A percentile compares a stretch with the other conserved stretches of the same genome.
Evolutionary conservation across 1,284 basidiomycete genomes (phyloP).

Genomic region (Heliocybe sulcata): DNA sequence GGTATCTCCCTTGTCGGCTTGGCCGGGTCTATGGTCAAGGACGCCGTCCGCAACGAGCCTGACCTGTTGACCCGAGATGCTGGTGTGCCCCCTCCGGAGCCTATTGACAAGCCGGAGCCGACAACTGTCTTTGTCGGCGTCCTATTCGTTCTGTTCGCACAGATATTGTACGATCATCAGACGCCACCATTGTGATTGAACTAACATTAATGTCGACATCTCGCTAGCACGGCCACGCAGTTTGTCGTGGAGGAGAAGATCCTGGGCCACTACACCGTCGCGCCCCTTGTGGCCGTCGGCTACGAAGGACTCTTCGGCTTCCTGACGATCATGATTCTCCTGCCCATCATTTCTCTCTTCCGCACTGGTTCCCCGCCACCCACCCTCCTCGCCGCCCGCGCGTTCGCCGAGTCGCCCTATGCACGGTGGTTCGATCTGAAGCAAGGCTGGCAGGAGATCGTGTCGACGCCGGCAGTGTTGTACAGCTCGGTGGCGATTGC

Average conservation of each 20-base stretch:
- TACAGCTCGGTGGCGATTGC: constrained; percentile 77
- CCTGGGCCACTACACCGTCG: constrained; percentile 80
- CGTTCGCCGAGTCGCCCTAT: constrained; percentile 60
- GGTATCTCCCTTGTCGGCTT: constrained; percentile 92
- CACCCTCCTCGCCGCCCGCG: constrained; percentile 36
- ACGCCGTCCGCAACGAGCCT: constrained; percentile 44
- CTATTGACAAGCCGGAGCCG: constrained; percentile 48
- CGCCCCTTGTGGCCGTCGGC: constrained; percentile 92
- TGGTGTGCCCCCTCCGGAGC: constrained; percentile 23
- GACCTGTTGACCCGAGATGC: neutral
- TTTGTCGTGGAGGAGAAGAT: constrained; percentile 97
- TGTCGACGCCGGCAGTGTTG: constrained; percentile 72
- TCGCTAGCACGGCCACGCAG: constrained; percentile 73
- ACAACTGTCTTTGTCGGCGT: constrained; percentile 73
- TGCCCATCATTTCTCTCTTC: constrained; percentile 54
- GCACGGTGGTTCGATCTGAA: constrained; percentile 73
- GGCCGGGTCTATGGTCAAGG: constrained; percentile 83
- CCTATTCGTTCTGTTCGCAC: constrained; percentile 92
- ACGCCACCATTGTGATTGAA: constrained; percentile 10
- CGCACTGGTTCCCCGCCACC: constrained; percentile 19
- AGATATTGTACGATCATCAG: constrained; percentile 72
- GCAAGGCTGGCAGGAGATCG: constrained; percentile 87
- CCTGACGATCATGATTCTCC: constrained; percentile 64
- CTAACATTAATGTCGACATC: constrained; percentile 10
- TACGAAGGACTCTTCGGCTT: constrained; percentile 93